A percentile compares a stretch with the other conserved stretches of the same genome.
Conservation (phyloP, 1,284 basidiomycete genomes). For the Leccinum angustisporum region DNA sequence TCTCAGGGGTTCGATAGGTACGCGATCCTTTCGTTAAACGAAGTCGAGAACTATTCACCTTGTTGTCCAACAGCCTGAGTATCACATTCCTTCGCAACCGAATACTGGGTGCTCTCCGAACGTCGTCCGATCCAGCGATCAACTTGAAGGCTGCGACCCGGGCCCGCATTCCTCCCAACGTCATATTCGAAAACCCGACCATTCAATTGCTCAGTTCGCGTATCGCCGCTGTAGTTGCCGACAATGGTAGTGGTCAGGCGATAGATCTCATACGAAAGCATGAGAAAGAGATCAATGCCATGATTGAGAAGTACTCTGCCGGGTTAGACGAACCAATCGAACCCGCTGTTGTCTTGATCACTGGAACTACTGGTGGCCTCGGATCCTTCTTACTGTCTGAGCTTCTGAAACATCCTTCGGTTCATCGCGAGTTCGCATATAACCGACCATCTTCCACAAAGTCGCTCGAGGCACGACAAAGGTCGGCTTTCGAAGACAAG, state of each 20-base stretch:
- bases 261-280: neutral
- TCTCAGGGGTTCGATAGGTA: constrained; percentile 1
- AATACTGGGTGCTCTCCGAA: constrained; percentile 24
- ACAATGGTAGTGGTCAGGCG: neutral
- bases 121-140: constrained; percentile 3
- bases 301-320: constrained; percentile 16
- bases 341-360: constrained; percentile 25
- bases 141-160: neutral
- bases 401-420: constrained; percentile 15
- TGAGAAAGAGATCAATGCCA: constrained; percentile 11
- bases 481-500: constrained; percentile 11
- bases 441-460: constrained; percentile 19
- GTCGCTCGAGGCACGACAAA: constrained; percentile 9
- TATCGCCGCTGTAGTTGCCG: constrained; percentile 8
- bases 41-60: neutral
- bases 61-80: constrained; percentile 20
- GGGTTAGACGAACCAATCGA: neutral
- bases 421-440: constrained; percentile 26
- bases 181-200: constrained; percentile 24
- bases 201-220: constrained; percentile 11
- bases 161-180: constrained; percentile 13
- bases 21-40: constrained; percentile 15
- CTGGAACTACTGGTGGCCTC: constrained; percentile 34
- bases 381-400: constrained; percentile 27
- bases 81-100: constrained; percentile 31